Percentiles rank a stretch among this genome's conserved stretches.
Evolutionary conservation across 129 eudicot species (phyloP).

Genomic region (Centaurea solstitialis): DNA sequence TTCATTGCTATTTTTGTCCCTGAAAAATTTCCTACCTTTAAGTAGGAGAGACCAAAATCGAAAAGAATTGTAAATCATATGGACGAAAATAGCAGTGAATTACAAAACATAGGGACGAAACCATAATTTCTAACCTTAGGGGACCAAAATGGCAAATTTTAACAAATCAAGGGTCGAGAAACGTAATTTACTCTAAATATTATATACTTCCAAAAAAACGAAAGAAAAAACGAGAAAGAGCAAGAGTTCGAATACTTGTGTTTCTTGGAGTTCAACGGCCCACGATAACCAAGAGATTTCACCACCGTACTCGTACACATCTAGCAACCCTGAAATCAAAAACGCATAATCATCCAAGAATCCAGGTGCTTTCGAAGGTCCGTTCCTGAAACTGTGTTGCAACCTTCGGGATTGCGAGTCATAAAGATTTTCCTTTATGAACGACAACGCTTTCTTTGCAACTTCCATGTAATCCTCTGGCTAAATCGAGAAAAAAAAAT

Average conservation of each 20-base stretch:
- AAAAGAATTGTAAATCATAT: neutral
- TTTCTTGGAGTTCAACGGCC: slow-evolving; percentile 90
- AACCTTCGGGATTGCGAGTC: slow-evolving; percentile 52
- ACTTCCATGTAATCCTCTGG: slow-evolving; percentile 82
- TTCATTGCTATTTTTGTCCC: neutral
- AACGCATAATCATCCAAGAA: slow-evolving; percentile 94
- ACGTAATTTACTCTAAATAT: neutral
- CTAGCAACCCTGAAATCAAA: slow-evolving; percentile 75
- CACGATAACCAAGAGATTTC: slow-evolving; percentile 68
- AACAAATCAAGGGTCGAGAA: neutral
- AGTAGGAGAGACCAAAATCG: neutral
- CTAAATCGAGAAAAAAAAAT: slow-evolving; percentile 27
- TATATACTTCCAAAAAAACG: neutral
- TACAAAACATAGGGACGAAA: neutral
- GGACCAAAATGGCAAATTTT: neutral
- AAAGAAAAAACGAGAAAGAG: neutral
- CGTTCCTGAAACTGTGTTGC: slow-evolving; percentile 83
- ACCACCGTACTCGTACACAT: slow-evolving; percentile 82
- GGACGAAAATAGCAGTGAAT: neutral
- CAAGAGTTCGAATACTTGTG: slow-evolving; percentile 50
- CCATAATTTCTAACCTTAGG: too few relatives aligned
- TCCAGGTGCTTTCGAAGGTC: slow-evolving; percentile 95
- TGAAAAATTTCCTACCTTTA: neutral
- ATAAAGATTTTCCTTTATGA: slow-evolving; percentile 72
- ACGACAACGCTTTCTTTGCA: slow-evolving; percentile 71